Evolutionary conservation across 192 early-diverging fungal genomes (phyloP).

Genomic region (Backusella tarrabulga): DNA sequence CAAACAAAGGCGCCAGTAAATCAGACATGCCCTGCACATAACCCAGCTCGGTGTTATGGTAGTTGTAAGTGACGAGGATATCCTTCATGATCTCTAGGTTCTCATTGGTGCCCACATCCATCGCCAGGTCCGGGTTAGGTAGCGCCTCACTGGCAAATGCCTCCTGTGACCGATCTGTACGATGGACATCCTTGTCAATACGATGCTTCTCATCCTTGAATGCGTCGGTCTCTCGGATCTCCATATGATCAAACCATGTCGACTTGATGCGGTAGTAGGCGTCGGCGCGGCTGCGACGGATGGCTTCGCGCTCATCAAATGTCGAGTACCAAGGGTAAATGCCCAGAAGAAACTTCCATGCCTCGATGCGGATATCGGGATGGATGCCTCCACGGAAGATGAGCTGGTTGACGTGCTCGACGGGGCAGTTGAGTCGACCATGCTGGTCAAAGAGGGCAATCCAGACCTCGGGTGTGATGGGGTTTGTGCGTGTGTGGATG

Average conservation of each 20-base stretch:
- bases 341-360: constrained; percentile 89
- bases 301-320: constrained; percentile 69
- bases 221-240: constrained; percentile 48
- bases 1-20: constrained; percentile 87
- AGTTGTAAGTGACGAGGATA: constrained; percentile 90
- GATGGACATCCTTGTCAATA: constrained; percentile 90
- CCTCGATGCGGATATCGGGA: constrained; percentile 79
- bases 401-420: constrained; percentile 50
- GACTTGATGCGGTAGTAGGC: constrained; percentile 69
- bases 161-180: constrained; percentile 85
- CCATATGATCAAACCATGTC: constrained; percentile 66
- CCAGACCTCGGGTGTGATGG: constrained; percentile 70
- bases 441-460: constrained; percentile 60
- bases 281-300: constrained; percentile 49
- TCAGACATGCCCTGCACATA: constrained; percentile 99
- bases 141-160: constrained; percentile 73
- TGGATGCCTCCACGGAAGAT: constrained; percentile 80
- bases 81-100: constrained; percentile 88
- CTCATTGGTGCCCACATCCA: constrained; percentile 59
- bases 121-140: constrained; percentile 46
- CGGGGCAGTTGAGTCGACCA: constrained; percentile 49
- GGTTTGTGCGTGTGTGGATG: constrained; percentile 35
- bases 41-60: constrained; percentile 76
- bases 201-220: constrained; percentile 70
- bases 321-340: constrained; percentile 86